These are phyloP conservation scores for Capronia epimyces DNA, from an alignment of 2,329 filamentous ascomycete species.

Conservation along the genomic window DNA sequence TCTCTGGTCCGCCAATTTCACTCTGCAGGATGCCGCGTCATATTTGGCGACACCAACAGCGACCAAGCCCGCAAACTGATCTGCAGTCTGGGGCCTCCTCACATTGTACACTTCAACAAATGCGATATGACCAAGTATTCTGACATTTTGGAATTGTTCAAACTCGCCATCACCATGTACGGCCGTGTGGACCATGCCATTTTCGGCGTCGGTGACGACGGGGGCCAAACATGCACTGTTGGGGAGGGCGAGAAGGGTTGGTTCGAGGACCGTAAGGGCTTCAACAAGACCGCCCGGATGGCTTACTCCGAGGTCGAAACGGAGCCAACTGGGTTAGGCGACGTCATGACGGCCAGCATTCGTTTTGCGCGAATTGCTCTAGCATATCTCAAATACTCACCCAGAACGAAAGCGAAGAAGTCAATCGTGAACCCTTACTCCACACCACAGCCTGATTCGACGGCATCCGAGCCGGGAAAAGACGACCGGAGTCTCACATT, in stretches of 20 bases:
- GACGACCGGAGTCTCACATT: conserved; percentile 42
- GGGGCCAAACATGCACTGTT: conserved; percentile 20
- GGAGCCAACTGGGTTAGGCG: conserved; percentile 30
- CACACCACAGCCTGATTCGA: conserved; percentile 6
- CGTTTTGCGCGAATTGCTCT: conserved; percentile 47
- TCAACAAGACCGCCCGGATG: conserved; percentile 33
- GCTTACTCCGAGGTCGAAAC: conserved; percentile 40
- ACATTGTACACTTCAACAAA: conserved; percentile 35
- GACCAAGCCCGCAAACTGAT: conserved; percentile 29
- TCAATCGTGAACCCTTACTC: conserved; percentile 18
- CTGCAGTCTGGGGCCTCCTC: conserved; percentile 14
- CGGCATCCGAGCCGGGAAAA: conserved; percentile 14
- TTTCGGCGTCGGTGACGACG: conserved; percentile 25
- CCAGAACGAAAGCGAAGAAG: conserved; percentile 17
- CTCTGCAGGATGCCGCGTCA: conserved; percentile 38
- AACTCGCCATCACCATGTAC: conserved; percentile 42
- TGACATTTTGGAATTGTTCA: conserved; percentile 46
- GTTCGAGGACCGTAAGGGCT: conserved; percentile 18
- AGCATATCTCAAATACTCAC: conserved; percentile 44
- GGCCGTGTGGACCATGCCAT: conserved; percentile 48
- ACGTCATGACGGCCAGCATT: conserved; percentile 46
- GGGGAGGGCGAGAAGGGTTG: conserved; percentile 23
- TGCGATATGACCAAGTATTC: conserved; percentile 44
- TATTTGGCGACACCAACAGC: conserved; percentile 42
- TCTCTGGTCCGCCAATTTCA: conserved; percentile 39